phyloP scores from a whole-genome alignment of 768 basidiomycete genomes.

The Cystofilobasidium ferigula region DNA sequence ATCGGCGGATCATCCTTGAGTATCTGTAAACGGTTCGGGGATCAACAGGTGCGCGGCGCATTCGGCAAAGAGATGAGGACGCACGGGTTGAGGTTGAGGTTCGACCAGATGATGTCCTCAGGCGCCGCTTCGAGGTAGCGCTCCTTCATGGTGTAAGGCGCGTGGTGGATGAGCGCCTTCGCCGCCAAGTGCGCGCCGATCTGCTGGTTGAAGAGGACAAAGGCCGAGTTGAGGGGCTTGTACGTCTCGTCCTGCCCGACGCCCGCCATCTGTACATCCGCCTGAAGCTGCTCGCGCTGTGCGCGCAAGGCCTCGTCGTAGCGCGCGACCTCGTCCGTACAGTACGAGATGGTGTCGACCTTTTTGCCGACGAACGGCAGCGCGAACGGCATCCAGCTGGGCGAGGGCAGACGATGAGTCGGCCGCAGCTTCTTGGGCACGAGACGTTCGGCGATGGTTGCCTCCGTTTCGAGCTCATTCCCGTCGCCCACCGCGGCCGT shows the following conservation, averaged over 20 bases:
- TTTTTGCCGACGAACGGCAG: slow-evolving; percentile 58
- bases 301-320: slow-evolving; percentile 43
- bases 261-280: slow-evolving; percentile 33
- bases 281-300: slow-evolving; percentile 30
- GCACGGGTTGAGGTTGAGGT: slow-evolving; percentile 73
- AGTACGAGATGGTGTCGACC: slow-evolving; percentile 90
- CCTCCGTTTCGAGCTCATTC: slow-evolving; percentile 31
- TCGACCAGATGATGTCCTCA: slow-evolving; percentile 82
- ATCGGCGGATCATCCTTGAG: slow-evolving; percentile 57
- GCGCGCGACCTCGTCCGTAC: slow-evolving; percentile 57
- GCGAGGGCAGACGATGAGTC: slow-evolving; percentile 55
- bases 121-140: slow-evolving; percentile 74
- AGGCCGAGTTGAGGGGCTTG: slow-evolving; percentile 38
- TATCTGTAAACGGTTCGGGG: slow-evolving; percentile 34
- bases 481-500: slow-evolving; percentile 12
- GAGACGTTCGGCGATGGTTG: slow-evolving; percentile 47
- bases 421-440: slow-evolving; percentile 68
- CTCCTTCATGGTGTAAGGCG: slow-evolving; percentile 58
- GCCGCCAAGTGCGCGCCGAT: slow-evolving; percentile 82
- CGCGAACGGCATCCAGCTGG: slow-evolving; percentile 44
- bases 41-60: background rate
- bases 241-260: slow-evolving; percentile 32
- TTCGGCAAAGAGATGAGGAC: background rate
- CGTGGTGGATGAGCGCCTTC: slow-evolving; percentile 63
- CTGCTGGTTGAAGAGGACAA: slow-evolving; percentile 43